phyloP scores from a whole-genome alignment of 805 yeast species.

The Brettanomyces custersianus region DNA sequence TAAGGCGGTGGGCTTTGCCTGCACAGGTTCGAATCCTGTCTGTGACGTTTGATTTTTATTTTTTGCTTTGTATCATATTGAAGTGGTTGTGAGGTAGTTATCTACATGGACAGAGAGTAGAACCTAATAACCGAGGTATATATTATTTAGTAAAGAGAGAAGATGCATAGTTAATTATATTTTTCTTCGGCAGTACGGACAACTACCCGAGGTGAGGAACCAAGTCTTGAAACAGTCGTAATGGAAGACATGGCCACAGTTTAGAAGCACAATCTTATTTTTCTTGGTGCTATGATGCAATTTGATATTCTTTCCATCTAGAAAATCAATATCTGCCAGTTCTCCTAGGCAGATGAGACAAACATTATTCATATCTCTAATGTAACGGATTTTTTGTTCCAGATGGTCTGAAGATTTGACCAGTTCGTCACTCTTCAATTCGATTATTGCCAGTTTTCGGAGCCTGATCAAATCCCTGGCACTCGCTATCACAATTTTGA shows the following conservation, averaged over 20 bases:
- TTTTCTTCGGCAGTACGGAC: conserved; percentile 13
- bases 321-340: background rate
- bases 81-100: too few species aligned
- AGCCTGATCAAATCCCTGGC: conserved; percentile 9
- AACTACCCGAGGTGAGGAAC: conserved; percentile 9
- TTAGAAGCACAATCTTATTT: conserved; percentile 3
- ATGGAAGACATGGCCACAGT: conserved; percentile 14
- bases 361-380: conserved; percentile 6
- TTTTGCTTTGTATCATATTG: background rate
- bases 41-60: conserved; percentile 63
- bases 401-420: background rate
- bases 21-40: conserved; percentile 99
- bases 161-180: background rate
- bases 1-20: conserved; percentile 85
- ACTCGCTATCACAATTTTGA: conserved; percentile 9
- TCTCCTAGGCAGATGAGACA: conserved; percentile 14
- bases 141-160: background rate
- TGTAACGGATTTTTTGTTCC: conserved; percentile 2
- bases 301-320: background rate
- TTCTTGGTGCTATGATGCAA: background rate
- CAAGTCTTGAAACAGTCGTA: conserved; percentile 12
- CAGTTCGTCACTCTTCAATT: conserved; percentile 1
- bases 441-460: conserved; percentile 10
- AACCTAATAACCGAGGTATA: background rate
- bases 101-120: too few species aligned